Base-by-base conservation (phyloP, 2,329 filamentous ascomycete species). In the Cladosporium sp. region DNA sequence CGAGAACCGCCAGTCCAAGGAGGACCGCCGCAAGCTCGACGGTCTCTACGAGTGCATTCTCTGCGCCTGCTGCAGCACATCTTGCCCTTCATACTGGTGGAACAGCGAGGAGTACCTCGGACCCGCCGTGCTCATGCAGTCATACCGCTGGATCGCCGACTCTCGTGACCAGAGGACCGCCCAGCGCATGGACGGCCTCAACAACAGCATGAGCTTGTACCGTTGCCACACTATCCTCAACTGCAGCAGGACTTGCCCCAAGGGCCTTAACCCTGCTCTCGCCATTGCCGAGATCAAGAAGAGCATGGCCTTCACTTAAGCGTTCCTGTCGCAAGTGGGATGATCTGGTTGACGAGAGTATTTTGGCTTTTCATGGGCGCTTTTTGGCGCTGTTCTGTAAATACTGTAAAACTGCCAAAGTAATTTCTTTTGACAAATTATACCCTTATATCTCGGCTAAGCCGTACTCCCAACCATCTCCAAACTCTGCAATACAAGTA, bases 81-180 rank as follows among this genome's bases (percentile, higher is more conserved):
- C 94, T 56, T 99, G 95, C 86, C 95, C 95, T n/a, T 97, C 93
- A 21, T 99, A 99, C 86, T 99, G 95, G 95, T 99, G 95, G 95
- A 99, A 99, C 85, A 89, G 90, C 73, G 93, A 98, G 83, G 93
- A 98, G 81, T 99, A 99, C 84, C 91, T 99, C 59, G 95, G 95
- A 69, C 95, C 95, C 67, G 95, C 95, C 71, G 92, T 99, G 67
- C 90, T 99, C 62, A 88, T 99, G 71, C 95, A 99, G 83, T 97
- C 93, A 10, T 99, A 98, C 88, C 89, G 94, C 77, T 99, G 95
- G 95, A 86, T 99, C 71, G 91, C 89, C 76, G 95, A 99, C 80
- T 96, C 92, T 51, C 90, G 95, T 81, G 95, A 99, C 79, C 91
- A 97, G 87, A 89, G 87, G 80, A 96, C 85, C 75, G 89, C 86